Evolutionary conservation across 768 basidiomycete species (phyloP).

Genomic region (Pisolithus tinctorius): DNA sequence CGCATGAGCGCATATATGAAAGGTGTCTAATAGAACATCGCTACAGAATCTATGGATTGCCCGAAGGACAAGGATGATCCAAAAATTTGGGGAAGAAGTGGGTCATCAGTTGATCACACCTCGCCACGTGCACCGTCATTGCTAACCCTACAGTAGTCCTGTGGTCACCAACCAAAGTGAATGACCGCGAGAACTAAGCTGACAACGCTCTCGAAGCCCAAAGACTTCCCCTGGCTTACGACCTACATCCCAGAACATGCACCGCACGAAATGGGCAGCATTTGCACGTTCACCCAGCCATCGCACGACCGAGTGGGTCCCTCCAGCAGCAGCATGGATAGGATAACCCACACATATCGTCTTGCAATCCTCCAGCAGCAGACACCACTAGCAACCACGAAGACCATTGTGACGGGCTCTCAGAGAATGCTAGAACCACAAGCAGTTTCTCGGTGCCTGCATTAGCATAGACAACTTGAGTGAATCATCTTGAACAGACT

Average conservation of each 20-base stretch:
- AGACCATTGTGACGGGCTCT: neutral
- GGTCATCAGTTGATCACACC: conserved; percentile 24
- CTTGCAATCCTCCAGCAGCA: neutral
- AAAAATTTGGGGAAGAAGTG: conserved; percentile 27
- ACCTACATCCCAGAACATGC: conserved; percentile 18
- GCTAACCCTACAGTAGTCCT: conserved; percentile 15
- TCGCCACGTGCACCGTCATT: conserved; percentile 18
- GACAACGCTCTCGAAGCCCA: conserved; percentile 35
- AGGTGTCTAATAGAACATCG: no score
- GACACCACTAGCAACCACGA: conserved; percentile 15
- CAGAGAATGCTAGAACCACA: neutral
- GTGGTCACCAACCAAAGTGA: conserved; percentile 4
- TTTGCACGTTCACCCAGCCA: conserved; percentile 27
- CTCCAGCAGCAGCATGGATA: conserved; percentile 2
- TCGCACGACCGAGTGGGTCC: conserved; percentile 32
- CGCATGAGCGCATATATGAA: no score
- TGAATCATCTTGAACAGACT: conserved; percentile 28
- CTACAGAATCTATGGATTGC: conserved; percentile 4
- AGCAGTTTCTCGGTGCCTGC: conserved; percentile 26
- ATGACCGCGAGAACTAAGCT: conserved; percentile 13
- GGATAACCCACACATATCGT: neutral
- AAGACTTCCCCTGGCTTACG: conserved; percentile 34
- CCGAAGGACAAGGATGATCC: conserved; percentile 17
- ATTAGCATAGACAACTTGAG: conserved; percentile 11
- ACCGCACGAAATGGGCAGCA: conserved; percentile 19